Base-by-base conservation (phyloP, 225 moss, liverwort and hornwort species). In the Neckera pumila region DNA sequence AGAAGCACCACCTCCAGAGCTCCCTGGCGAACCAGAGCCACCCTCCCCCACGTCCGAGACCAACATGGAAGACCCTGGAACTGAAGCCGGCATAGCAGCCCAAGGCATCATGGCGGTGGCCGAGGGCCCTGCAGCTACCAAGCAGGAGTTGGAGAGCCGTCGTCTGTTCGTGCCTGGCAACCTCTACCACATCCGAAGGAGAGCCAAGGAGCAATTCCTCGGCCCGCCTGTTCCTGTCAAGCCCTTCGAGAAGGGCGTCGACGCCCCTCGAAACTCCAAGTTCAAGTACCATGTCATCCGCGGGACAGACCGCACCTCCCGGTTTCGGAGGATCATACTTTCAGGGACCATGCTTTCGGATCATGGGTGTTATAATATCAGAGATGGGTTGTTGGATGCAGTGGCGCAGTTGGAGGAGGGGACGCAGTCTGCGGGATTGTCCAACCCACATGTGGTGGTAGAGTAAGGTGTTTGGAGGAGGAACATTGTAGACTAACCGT, bases 251-350 rank as follows among this genome's bases (percentile, higher is more conserved):
- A 45, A 28, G 11, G 91, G 89, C 14, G 54, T 86, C 40, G 91
- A 92, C 11, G 77, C 91, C 2, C 91, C 91, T 11, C 61, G 89
- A 14, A 91, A 89, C 67, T 81, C 83, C 18, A 90, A 90, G 45
- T 83, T 64, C 85, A 75, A 61, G 66, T 34, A 94, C 77, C 82
- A 93, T 2, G 88, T 97, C 43, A 81, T 95, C 34, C 86, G 85
- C 36, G 94, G 96, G 18, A 89, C 92, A 2, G 86, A 90, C 12
- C 88, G 71, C 12, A 63, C 91, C 12, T 95, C 94, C 14, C 90
- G 93, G 12, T 96, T 97, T 40, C 53, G 61, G 12, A 76, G 95
- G 43, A 97, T 96, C 85, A 84, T 97, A 7, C 86, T 97, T 40
- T 97, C 95, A 0, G 58, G n/a, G 40, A 89, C 87, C 63, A 88